Base-by-base conservation (phyloP, 2,329 filamentous ascomycete genomes). In the Penicillium sumatraense region DNA sequence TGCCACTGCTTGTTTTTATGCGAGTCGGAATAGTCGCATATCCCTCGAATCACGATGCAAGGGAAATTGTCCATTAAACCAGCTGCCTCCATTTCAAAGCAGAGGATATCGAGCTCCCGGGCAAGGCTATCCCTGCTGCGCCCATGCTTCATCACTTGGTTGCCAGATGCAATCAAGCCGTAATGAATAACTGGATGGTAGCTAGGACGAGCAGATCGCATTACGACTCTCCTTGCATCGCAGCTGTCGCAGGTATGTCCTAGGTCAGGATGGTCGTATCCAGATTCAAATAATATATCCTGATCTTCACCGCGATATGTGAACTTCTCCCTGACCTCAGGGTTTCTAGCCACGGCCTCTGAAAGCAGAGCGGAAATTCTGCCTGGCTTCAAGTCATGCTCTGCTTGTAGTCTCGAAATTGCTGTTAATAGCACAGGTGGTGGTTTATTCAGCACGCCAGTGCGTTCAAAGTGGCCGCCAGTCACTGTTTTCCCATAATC, bases 1-100 rank as follows among this genome's bases (percentile, higher is more conserved):
- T 57, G 54, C 54, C 54, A 57, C 21, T 53, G 14, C n/a, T 56
- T 52, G 11, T 44, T 41, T 20, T 56, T 56, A 9, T 51, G 48
- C n/a, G 53, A 49, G 26, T 56, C 53, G n/a, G 21, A 40, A 40
- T 56, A 56, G 27, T 56, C 53, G 26, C 53, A 56, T 9, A 56
- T 45, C 5, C 53, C 53, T 23, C 53, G 18, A 21, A 56, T 56
- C 2, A 49, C 42, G 3, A 56, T 42, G 26, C 49, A 56, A 24
- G 53, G 53, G 11, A 56, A 49, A 13, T 41, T 24, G 31, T 56
- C 45, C 53, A 54, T 42, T 5, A 54, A 13, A 10, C 51, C 51
- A 29, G 51, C 51, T 23, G 51, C 51, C 20, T 54, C 51, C 51
- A 54, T 54, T 27, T 54, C 51, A n/a, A 54, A 51, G 26, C 53